Evolutionary conservation across 345 rosid species (phyloP), one percentile per base, ranked within the genome.

Genomic region (Eucalyptus pauciflora): DNA sequence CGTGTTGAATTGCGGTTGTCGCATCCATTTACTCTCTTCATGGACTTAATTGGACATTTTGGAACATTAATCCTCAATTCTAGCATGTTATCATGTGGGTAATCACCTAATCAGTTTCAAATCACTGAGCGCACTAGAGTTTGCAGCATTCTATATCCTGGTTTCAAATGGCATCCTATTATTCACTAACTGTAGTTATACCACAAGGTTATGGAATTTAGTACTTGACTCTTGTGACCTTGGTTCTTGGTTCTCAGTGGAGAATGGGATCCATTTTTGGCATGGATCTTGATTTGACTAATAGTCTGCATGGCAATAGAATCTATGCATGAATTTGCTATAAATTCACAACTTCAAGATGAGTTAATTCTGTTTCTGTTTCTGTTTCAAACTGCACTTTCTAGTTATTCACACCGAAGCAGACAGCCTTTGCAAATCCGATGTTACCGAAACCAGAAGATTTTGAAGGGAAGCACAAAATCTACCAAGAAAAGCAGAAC

Each of bases 361-460:
- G 20, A 67, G 27, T 22, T 56, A n/a, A 48, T 85, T 85, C 56
- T 11, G 27, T 58, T 86, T 81, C 51, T 85, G 76, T 79, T 69
- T 81, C 81, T 85, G 67, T 79, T 69, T 89, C 76, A 67, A 46
- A 52, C 33, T 58, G 52, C 62, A 56, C 50, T 64, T 87, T 22
- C 88, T 51, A 81, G 56, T 86, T 46, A 88, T 89, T 8, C 79
- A 86, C 91, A 89, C 91, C 93, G 92, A 86, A 91, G 60, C 89
- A 89, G 94, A 60, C 91, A 92, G 86, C 87, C 91, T 91, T 89
- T 90, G 29, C 91, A 86, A 87, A 91, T 91, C 29, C 87, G 90
- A 58, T 94, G 94, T 92, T 93, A 94, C 60, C 93, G 93, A 91
- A 94, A 94, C 89, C 86, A 86, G 91, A 96, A 92, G 89, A 51